Evolutionary conservation across 768 basidiomycete species (phyloP).

Genomic region (Hysterangium stoloniferum): DNA sequence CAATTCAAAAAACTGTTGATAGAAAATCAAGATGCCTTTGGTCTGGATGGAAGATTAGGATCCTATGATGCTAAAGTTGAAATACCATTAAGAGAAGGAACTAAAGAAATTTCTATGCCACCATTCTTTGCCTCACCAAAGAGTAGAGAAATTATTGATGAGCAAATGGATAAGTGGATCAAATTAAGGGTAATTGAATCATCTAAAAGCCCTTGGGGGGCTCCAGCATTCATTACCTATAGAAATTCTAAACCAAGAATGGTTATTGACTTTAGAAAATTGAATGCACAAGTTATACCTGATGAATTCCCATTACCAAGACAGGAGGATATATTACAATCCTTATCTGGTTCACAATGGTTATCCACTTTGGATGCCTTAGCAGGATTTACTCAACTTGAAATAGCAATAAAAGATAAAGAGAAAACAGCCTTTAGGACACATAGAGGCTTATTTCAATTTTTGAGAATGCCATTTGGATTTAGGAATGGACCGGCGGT

Average conservation of each 20-base stretch:
- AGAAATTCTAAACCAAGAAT: slow-evolving; percentile 30
- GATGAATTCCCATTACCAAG: slow-evolving; percentile 25
- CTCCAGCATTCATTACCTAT: slow-evolving; percentile 28
- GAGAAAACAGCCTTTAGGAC: no score
- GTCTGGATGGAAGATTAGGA: no score
- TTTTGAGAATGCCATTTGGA: no score
- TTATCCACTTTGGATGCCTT: slow-evolving; percentile 30
- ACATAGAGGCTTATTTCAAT: no score
- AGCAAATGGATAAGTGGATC: slow-evolving; percentile 28
- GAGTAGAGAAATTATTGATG: slow-evolving; percentile 21
- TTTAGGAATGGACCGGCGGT: no score
- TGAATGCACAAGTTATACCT: slow-evolving; percentile 20
- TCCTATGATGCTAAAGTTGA: no score
- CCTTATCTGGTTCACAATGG: slow-evolving; percentile 24
- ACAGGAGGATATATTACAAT: slow-evolving; percentile 23
- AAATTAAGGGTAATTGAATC: slow-evolving; percentile 31
- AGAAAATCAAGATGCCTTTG: no score
- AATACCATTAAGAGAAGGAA: no score
- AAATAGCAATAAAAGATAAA: no score
- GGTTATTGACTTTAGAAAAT: slow-evolving; percentile 27
- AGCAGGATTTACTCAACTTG: slow-evolving; percentile 36
- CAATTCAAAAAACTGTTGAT: no score
- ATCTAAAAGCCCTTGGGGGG: slow-evolving; percentile 31
- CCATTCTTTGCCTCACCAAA: no score
- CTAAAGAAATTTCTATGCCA: no score